Percentiles rank a stretch among this genome's conserved stretches.
phyloP scores from a whole-genome alignment of 331 rosid genomes.

The Quercus phellos region DNA sequence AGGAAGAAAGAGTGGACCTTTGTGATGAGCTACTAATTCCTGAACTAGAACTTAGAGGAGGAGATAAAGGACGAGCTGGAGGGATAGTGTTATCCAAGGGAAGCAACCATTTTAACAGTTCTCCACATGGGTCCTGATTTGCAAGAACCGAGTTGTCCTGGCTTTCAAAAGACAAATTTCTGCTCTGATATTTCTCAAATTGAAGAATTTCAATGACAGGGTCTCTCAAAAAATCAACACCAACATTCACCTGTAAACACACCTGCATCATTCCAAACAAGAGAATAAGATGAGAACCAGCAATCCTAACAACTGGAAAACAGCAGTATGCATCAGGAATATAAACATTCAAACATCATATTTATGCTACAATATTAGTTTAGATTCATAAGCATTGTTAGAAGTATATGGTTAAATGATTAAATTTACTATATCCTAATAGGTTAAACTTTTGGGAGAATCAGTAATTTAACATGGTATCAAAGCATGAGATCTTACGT shows the following conservation, averaged over 20 bases:
- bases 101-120: slow-evolving; percentile 79
- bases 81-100: slow-evolving; percentile 76
- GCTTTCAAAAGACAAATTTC: slow-evolving; percentile 33
- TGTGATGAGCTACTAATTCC: slow-evolving; percentile 58
- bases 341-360: not conserved
- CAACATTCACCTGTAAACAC: slow-evolving; percentile 81
- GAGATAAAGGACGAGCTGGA: slow-evolving; percentile 46
- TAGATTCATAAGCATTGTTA: not conserved
- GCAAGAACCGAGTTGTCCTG: slow-evolving; percentile 34
- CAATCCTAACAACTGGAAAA: slow-evolving; percentile 19
- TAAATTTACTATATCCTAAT: no score
- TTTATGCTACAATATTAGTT: not conserved
- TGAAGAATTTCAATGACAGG: slow-evolving; percentile 94
- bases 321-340: slow-evolving; percentile 15
- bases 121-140: slow-evolving; percentile 67
- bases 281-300: slow-evolving; percentile 52
- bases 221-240: slow-evolving; percentile 58
- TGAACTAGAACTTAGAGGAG: slow-evolving; percentile 40
- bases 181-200: slow-evolving; percentile 68
- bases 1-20: slow-evolving; percentile 37
- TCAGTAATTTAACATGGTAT: no score
- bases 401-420: no score
- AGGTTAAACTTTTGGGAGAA: no score
- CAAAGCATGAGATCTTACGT: no score
- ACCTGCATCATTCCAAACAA: slow-evolving; percentile 93